Base-by-base conservation (phyloP, 2,329 filamentous ascomycete species). In the Aspergillus bombycis region DNA sequence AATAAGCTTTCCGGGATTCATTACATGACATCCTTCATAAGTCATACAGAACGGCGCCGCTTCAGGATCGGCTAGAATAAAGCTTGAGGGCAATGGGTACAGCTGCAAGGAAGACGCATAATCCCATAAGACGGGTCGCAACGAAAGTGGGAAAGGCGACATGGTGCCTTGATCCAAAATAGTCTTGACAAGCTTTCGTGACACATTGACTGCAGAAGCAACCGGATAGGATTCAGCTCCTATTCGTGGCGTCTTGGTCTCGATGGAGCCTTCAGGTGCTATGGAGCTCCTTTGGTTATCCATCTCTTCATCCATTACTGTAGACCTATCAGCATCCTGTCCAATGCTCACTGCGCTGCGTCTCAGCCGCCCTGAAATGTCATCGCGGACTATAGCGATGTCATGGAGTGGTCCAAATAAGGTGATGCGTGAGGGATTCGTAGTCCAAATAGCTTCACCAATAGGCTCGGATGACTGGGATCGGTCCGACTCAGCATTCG, bases 1-100 rank as follows among this genome's bases (percentile, higher is more conserved):
- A 28, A 96, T 84, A 57, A 99, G 78, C 56, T 86, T 84, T 7
- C 93, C 93, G 0, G 95, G 94, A 75, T 99, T 99, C 86, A 99
- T 89, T 38, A 97, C 94, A 80, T 95, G 92, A 74, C 95, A 98
- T 0, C 94, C 94, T 78, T 97, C 94, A 74, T 98, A 98, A 16
- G 92, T 96, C 67, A 97, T 83, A 60, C 90, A 91, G 73, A 97
- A 99, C 0, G 93, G 85, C 16, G 91, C 89, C 11, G 90, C 89
- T 48, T 94, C 92, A 0, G 90, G 83, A 78, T 99, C 95, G 2
- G 93, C 89, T 4, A 99, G 80, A 19, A 96, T 87, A 72, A 98
- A 82, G 0, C 91, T 88, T 23, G 92, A 94, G 2, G 95, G 95
- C 32, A 98, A 79, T 10, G 94, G 95, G 76, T 97, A 98, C 26